A percentile compares a stretch with the other conserved stretches of the same genome.
Conservation (phyloP, 345 rosid genomes). For the Streptanthus diversifolius region DNA sequence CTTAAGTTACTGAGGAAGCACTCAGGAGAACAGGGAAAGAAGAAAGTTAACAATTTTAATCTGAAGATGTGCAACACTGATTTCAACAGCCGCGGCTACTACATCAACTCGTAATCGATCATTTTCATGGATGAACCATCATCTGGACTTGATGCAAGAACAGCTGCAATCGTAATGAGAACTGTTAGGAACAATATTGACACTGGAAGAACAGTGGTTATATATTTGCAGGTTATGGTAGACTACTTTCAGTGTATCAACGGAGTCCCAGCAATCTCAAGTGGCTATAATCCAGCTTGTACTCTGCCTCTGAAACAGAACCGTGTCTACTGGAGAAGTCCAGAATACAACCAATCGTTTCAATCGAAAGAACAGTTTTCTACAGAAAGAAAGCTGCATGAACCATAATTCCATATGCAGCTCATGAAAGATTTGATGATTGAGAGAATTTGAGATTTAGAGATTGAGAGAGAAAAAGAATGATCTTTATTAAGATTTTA, state of each 20-base stretch:
- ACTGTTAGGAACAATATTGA: conserved; percentile 91
- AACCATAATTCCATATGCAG: conserved; percentile 69
- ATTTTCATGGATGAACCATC: conserved; percentile 98
- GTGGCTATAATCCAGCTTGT: conserved; percentile 84
- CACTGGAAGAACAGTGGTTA: conserved; percentile 91
- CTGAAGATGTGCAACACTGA: too few species aligned
- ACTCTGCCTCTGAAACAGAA: conserved; percentile 73
- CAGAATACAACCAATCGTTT: conserved; percentile 79
- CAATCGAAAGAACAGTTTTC: conserved; percentile 85
- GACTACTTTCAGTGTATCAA: conserved; percentile 76
- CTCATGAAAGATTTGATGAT: too few species aligned
- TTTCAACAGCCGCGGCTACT: too few species aligned
- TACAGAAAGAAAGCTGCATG: conserved; percentile 92
- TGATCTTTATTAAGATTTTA: too few species aligned
- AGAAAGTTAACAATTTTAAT: too few species aligned
- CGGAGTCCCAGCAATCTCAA: conserved; percentile 59
- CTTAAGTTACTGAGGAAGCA: too few species aligned
- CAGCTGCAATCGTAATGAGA: conserved; percentile 95
- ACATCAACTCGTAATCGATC: too few species aligned
- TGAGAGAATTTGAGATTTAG: too few species aligned
- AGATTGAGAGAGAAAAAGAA: too few species aligned
- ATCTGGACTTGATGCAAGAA: conserved; percentile 94
- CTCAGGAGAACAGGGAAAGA: too few species aligned
- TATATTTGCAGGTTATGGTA: conserved; percentile 54
- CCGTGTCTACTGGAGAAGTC: conserved; percentile 94